Base-by-base conservation (phyloP, 2,329 filamentous ascomycete genomes). In the Hysterium pulicare region DNA sequence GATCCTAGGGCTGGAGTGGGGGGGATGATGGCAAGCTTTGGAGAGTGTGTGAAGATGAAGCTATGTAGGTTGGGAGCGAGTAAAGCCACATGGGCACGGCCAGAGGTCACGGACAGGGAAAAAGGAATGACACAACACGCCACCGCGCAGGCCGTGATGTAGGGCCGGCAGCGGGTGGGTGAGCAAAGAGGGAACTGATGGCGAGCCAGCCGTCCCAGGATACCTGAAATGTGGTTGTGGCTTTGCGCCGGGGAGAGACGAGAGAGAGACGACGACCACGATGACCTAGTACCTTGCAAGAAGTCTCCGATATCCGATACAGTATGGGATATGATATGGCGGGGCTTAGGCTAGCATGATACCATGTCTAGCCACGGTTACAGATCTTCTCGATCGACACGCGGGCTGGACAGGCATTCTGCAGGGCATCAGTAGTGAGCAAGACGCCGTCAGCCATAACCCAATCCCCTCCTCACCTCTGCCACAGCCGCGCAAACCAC, bases 321-420 rank as follows among this genome's bases (percentile, higher is more conserved):
- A 48, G 50, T 50, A 57, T 54, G 57, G 61, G 58, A 65, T 51
- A 48, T 53, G 48, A 51, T 50, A 57, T 54, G 57, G 61, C 53
- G 59, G 59, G 59, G 58, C 58, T 49, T 55, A 46, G 13, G 47
- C 53, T 51, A 55, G 48, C 42, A 49, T 45, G 45, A 49, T 41
- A 44, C 55, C 57, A 53, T 58, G 57, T 46, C 23, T 55, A 49
- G 56, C 58, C 60, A 57, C 55, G 50, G 59, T 64, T 60, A 64
- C 58, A 61, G 62, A 65, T 65, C 62, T 58, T 50, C 59, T 61
- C 53, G 61, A 66, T 65, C 60, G 59, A 52, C 61, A 55, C 44
- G 48, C 40, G 36, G 41, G 38, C 52, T 56, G 55, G 57, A 53
- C 61, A 58, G 48, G 53, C 52, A 52, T 30, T 16, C 57, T 63